Evolutionary conservation across 2,329 filamentous ascomycete genomes (phyloP), one percentile per base, ranked within the genome.

Genomic region (Botryosphaeria dothidea): DNA sequence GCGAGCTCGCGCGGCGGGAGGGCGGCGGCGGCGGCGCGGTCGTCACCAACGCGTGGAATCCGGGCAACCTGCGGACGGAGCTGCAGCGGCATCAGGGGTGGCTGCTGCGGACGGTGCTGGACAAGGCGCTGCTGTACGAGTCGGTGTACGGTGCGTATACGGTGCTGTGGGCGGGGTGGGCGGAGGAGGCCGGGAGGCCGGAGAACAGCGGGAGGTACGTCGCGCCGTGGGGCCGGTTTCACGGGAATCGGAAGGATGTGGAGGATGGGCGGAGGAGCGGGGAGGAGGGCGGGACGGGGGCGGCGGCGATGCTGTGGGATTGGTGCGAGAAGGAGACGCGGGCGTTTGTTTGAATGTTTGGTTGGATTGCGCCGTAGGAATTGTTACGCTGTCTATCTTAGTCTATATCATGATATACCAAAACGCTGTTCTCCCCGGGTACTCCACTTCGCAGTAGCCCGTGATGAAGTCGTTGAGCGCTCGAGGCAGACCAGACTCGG

Each of bases 211-310:
- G 77, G 2, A 68, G 65, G 6, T 75, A 75, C 52, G 67, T 84
- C 41, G 73, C 81, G 62, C 82, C 82, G 3, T 85, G 82, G 82
- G 82, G 82, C n/a, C 69, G 77, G n/a, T 67, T 66, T 72, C 77
- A 36, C 69, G 45, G 38, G 25, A 72, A 78, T n/a, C 70, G 75
- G 19, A 66, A 68, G 43, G 78, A 79, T 66, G 27, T 81, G 5
- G 67, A 70, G 7, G 62, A 71, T 9, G 74, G 68, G 15, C 71
- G 71, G 1, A 77, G 73, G 66, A 66, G 70, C 2, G 67, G 73
- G 56, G 71, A 71, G 21, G 76, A 80, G 51, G 78, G 77, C 29
- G 78, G 79, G 1, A 76, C 71, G 3, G 78, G 76, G 0, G 69
- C 76, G 23, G 77, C 73, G 3, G 67, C 72, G 48, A 71, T 74